Percentiles rank a stretch among this genome's conserved stretches.
phyloP scores from a whole-genome alignment of 164 flowering plant species.

The Berberis vulgaris region DNA sequence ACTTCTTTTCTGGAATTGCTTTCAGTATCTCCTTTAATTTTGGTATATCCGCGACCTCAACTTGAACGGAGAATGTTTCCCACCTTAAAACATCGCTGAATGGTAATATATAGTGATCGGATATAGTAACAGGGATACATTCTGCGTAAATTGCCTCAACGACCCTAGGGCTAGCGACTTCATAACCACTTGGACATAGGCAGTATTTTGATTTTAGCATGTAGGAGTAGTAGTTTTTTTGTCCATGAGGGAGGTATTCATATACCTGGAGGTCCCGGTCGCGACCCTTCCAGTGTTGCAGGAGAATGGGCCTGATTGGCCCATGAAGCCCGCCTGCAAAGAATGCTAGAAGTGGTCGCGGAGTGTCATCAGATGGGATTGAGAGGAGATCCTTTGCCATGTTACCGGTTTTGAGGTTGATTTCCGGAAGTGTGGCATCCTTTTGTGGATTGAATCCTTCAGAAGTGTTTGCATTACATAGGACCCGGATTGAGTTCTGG shows the following conservation, averaged over 20 bases:
- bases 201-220: slow-evolving; percentile 60
- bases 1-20: slow-evolving; percentile 11
- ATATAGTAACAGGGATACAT: slow-evolving; percentile 66
- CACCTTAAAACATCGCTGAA: slow-evolving; percentile 70
- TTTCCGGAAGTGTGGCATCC: slow-evolving; percentile 70
- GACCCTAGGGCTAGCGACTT: slow-evolving; percentile 79
- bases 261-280: slow-evolving; percentile 47
- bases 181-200: slow-evolving; percentile 77
- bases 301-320: slow-evolving; percentile 42
- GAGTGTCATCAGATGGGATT: slow-evolving; percentile 18
- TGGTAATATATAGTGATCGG: slow-evolving; percentile 51
- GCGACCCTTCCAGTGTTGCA: slow-evolving; percentile 49
- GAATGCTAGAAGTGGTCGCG: slow-evolving; percentile 52
- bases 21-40: slow-evolving; percentile 37
- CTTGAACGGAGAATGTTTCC: slow-evolving; percentile 50
- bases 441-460: slow-evolving; percentile 70
- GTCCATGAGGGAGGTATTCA: slow-evolving; percentile 39
- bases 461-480: slow-evolving; percentile 82
- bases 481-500: slow-evolving; percentile 59
- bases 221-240: slow-evolving; percentile 31
- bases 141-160: slow-evolving; percentile 64
- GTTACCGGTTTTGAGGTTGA: slow-evolving; percentile 32
- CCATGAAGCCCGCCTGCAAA: slow-evolving; percentile 83
- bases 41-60: slow-evolving; percentile 47
- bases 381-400: slow-evolving; percentile 28